Evolutionary conservation across 495 filamentous ascomycete genomes (phyloP).

Genomic region (Penicillium taxi): DNA sequence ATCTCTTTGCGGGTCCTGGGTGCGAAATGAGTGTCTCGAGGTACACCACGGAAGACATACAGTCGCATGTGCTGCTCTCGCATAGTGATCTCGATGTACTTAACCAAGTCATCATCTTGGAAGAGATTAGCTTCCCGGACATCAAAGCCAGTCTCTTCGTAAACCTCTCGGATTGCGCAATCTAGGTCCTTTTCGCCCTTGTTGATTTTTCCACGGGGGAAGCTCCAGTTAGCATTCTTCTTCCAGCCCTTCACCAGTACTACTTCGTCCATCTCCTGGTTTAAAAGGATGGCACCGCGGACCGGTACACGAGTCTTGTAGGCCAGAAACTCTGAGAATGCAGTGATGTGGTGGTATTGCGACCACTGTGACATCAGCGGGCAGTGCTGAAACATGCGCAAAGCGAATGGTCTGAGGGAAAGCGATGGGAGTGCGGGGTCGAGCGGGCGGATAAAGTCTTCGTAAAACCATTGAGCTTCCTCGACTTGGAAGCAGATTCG

Average conservation of each 20-base stretch:
- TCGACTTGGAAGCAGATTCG: constrained; percentile 98
- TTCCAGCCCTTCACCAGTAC: constrained; percentile 97
- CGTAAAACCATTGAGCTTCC: constrained; percentile 99
- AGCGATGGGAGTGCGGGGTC: constrained; percentile 80
- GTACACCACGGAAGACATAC: constrained; percentile 82
- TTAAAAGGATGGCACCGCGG: constrained; percentile 85
- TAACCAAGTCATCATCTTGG: constrained; percentile 54
- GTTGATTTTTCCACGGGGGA: constrained; percentile 94
- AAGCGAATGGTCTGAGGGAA: constrained; percentile 70
- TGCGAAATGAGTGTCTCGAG: constrained; percentile 77
- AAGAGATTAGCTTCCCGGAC: constrained; percentile 65
- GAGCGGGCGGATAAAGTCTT: constrained; percentile 91
- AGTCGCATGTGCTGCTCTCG: constrained; percentile 85
- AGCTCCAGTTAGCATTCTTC: constrained; percentile 93
- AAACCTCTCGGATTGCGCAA: constrained; percentile 88
- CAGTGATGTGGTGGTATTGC: constrained; percentile 63
- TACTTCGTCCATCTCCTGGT: constrained; percentile 81
- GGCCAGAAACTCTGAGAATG: constrained; percentile 80
- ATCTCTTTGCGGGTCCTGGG: constrained; percentile 94
- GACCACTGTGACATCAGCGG: constrained; percentile 78
- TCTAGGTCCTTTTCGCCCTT: constrained; percentile 87
- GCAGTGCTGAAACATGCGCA: constrained; percentile 87
- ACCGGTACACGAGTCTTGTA: constrained; percentile 95
- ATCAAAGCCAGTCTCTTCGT: constrained; percentile 92
- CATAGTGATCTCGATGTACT: constrained; percentile 80